Base-by-base conservation (phyloP, 2,329 filamentous ascomycete species). In the Apiospora marii region DNA sequence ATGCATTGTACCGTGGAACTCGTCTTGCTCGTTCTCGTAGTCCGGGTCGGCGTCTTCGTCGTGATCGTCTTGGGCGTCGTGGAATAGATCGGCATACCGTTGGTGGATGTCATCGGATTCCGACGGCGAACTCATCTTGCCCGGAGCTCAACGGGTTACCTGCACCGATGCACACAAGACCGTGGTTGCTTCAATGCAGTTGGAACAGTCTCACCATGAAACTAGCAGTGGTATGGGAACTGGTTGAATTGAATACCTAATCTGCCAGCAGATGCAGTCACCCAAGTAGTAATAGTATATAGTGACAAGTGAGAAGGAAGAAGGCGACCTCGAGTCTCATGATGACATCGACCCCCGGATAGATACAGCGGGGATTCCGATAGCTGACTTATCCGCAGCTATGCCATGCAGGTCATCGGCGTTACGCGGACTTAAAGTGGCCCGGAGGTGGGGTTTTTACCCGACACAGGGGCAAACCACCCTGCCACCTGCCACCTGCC, bases 1-100 rank as follows among this genome's bases (percentile, higher is more conserved):
- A 12, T 43, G 22, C 27, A 64, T 61, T 72, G 64, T 75, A 81
- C 80, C 79, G 67, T 81, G 78, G 73, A 76, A 49, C 3, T 74
- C 76, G 1, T 80, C 78, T 7, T 78, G 78, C 22, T 78, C 76
- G 2, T 77, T 76, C 27, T 76, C 76, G 68, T 78, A 77, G 49
- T 77, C 73, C 1, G 78, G 73, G 22, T 78, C 76, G 14, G 74
- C 70, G 24, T 75, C 74, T 67, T 76, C 73, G 4, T 79, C 74
- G 37, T 78, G 76, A 12, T 74, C 70, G 22, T 75, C 75, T 61
- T 75, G 74, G 6, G 76, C 78, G 24, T 80, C 78, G 70, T 78
- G 75, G 64, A 76, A 79, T 7, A 77, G 73, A 4, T 79, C 76
- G 2, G 43, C 27, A 30, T 71, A 43, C 30, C 46, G 68, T n/a